A percentile compares a stretch with the other conserved stretches of the same genome.
Evolutionary conservation across 805 yeast genomes (phyloP).

Genomic region (Cyberlindnera bimundalis): DNA sequence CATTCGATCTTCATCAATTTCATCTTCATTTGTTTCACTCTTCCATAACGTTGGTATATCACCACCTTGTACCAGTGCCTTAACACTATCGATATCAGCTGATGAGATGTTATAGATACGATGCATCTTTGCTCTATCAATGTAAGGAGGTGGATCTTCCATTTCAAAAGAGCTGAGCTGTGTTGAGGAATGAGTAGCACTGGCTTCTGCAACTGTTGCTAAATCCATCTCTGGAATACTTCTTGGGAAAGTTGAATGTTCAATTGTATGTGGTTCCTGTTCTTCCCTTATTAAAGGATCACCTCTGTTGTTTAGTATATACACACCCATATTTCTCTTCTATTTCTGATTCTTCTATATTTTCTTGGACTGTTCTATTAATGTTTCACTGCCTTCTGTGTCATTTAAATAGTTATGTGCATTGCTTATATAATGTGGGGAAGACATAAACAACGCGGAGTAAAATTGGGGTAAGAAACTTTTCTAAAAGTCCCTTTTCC

Average conservation of each 20-base stretch:
- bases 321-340: background rate
- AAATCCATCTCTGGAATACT: slow-evolving; percentile 3
- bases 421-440: no score
- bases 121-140: slow-evolving; percentile 12
- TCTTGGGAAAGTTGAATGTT: slow-evolving; percentile 4
- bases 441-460: no score
- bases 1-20: slow-evolving; percentile 9
- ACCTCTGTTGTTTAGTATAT: background rate
- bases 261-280: background rate
- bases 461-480: no score
- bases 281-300: background rate
- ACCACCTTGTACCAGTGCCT: slow-evolving; percentile 4
- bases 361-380: no score
- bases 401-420: no score
- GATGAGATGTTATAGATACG: slow-evolving; percentile 14
- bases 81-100: slow-evolving; percentile 10
- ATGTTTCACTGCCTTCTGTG: no score
- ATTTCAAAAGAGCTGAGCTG: background rate
- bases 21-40: slow-evolving; percentile 1
- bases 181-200: background rate
- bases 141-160: slow-evolving; percentile 12
- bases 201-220: slow-evolving; percentile 1
- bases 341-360: no score
- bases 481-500: no score
- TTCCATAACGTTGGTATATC: no score